Percentiles rank a stretch among this genome's conserved stretches.
These are phyloP conservation scores for Lithocarpus polystachyus DNA, from an alignment of 306 rosid species.

Conservation along the genomic window DNA sequence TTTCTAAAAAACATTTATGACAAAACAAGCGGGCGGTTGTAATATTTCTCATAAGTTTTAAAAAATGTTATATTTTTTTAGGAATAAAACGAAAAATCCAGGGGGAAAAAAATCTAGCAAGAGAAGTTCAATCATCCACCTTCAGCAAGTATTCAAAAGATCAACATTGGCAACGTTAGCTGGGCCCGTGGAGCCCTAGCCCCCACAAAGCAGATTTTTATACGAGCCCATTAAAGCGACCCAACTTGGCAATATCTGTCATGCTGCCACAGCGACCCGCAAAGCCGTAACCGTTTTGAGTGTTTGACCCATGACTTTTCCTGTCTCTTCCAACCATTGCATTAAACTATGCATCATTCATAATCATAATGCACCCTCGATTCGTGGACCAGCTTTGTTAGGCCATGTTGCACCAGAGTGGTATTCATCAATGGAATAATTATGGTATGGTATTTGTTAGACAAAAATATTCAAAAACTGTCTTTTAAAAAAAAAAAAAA, in stretches of 20 bases:
- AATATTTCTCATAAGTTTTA: too few relatives aligned
- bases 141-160: background rate
- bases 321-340: background rate
- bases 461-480: background rate
- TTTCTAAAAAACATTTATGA: too few relatives aligned
- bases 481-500: background rate
- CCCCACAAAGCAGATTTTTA: background rate
- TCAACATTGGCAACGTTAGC: background rate
- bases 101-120: too few relatives aligned
- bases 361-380: background rate
- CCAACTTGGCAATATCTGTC: too few relatives aligned
- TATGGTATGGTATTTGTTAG: background rate
- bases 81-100: too few relatives aligned
- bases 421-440: background rate
- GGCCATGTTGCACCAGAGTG: background rate
- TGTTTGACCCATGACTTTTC: background rate
- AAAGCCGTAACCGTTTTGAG: background rate
- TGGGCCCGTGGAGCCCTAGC: background rate
- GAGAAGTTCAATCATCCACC: too few relatives aligned
- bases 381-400: background rate
- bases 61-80: too few relatives aligned
- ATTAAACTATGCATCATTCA: too few relatives aligned
- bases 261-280: background rate
- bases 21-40: too few relatives aligned
- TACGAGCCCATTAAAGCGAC: background rate